Evolutionary conservation across 495 filamentous ascomycete genomes (phyloP).

Genomic region (Penicillium angulare): DNA sequence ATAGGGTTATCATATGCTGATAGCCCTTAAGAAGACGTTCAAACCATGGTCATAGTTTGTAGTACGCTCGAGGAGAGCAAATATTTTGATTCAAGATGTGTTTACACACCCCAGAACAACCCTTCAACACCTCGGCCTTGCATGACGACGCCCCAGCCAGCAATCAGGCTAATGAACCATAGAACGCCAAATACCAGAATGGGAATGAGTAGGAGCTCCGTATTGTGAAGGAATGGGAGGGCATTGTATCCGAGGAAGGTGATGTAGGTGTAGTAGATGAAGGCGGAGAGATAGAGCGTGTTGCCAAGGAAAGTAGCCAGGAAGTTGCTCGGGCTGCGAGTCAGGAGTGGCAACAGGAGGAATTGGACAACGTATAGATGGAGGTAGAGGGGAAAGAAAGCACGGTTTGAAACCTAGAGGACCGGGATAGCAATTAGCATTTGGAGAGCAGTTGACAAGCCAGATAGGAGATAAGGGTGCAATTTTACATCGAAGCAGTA

Average conservation of each 20-base stretch:
- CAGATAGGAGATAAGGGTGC: neutral
- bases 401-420: slow-evolving; percentile 64
- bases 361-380: slow-evolving; percentile 74
- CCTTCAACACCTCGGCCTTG: slow-evolving; percentile 43
- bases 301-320: slow-evolving; percentile 69
- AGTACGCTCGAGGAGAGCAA: too few relatives aligned
- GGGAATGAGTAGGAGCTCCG: slow-evolving; percentile 65
- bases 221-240: slow-evolving; percentile 71
- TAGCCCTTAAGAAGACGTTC: neutral
- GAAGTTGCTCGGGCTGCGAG: slow-evolving; percentile 42
- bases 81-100: neutral
- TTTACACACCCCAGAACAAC: slow-evolving; percentile 48
- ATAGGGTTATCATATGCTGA: slow-evolving; percentile 4
- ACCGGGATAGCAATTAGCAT: neutral
- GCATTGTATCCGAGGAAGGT: slow-evolving; percentile 76
- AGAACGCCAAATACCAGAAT: slow-evolving; percentile 58
- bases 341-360: slow-evolving; percentile 61
- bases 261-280: slow-evolving; percentile 69
- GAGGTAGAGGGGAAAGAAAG: slow-evolving; percentile 73
- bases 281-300: slow-evolving; percentile 66
- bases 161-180: slow-evolving; percentile 61
- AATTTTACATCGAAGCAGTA: slow-evolving; percentile 71
- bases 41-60: neutral
- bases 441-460: neutral
- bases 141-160: slow-evolving; percentile 46